These are phyloP conservation scores for Plasmodium chabaudi DNA, from an alignment of 169 alveolate genomes.

Conservation along the genomic window DNA sequence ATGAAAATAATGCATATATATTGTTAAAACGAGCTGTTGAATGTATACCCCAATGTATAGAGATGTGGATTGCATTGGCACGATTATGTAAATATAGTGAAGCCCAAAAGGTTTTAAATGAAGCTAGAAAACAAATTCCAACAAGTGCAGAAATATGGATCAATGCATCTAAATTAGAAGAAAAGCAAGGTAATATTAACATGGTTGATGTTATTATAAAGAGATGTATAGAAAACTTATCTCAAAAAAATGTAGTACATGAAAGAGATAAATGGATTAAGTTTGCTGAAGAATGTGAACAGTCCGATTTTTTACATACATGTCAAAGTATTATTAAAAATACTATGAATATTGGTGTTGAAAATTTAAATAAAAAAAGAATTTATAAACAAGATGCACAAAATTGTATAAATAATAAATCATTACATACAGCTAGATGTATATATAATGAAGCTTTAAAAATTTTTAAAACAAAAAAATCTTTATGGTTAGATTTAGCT, in stretches of 20 bases:
- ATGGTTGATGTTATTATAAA: conserved; percentile 89
- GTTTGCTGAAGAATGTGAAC: conserved; percentile 94
- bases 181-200: conserved; percentile 90
- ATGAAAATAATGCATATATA: conserved; percentile 94
- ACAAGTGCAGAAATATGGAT: conserved; percentile 96
- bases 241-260: conserved; percentile 88
- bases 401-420: conserved; percentile 84
- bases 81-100: conserved; percentile 96
- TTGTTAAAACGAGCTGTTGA: conserved; percentile 97
- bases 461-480: conserved; percentile 86
- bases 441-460: conserved; percentile 90
- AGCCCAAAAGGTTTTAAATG: conserved; percentile 96
- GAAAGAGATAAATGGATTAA: conserved; percentile 92
- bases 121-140: conserved; percentile 98
- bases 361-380: conserved; percentile 82
- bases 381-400: conserved; percentile 89
- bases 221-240: conserved; percentile 90
- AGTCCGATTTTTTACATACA: conserved; percentile 87
- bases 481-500: conserved; percentile 96
- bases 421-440: conserved; percentile 91
- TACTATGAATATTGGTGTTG: conserved; percentile 86
- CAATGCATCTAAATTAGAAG: conserved; percentile 98
- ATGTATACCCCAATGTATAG: conserved; percentile 97
- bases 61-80: conserved; percentile 99
- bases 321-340: conserved; percentile 91